Conservation (phyloP, 1,139 yeast species). For the Debaryomyces coudertii region DNA sequence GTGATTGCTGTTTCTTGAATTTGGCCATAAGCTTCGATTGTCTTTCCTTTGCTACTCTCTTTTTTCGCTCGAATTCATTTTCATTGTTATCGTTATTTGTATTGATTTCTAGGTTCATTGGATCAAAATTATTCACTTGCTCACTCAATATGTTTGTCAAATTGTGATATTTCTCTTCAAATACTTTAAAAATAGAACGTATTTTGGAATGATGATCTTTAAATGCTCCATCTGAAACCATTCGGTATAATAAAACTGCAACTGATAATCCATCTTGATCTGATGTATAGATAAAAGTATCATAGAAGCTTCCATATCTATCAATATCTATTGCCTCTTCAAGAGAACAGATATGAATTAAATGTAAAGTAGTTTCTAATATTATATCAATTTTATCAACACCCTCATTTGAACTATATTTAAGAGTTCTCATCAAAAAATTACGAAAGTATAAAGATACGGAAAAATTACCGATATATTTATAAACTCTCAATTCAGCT, state of each 20-base stretch:
- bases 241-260: constrained; percentile 47
- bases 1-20: constrained; percentile 74
- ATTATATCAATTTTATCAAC: constrained; percentile 55
- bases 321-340: constrained; percentile 34
- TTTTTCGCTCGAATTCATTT: constrained; percentile 60
- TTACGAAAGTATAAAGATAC: constrained; percentile 54
- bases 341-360: constrained; percentile 59
- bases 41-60: constrained; percentile 69
- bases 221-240: constrained; percentile 45
- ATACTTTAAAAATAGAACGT: constrained; percentile 52
- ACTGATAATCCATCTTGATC: constrained; percentile 41
- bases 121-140: constrained; percentile 27
- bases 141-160: constrained; percentile 24
- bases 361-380: constrained; percentile 62
- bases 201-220: constrained; percentile 53
- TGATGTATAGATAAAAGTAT: constrained; percentile 35
- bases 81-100: constrained; percentile 25
- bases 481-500: constrained; percentile 37
- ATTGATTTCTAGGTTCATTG: constrained; percentile 21
- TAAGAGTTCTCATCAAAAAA: constrained; percentile 53
- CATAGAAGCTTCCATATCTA: constrained; percentile 38
- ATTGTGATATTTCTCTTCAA: constrained; percentile 32
- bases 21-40: constrained; percentile 76
- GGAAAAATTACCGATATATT: constrained; percentile 46
- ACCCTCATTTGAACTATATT: constrained; percentile 43